Evolutionary conservation across 257 asterid genomes (phyloP).

Genomic region (Euphrasia confusa): DNA sequence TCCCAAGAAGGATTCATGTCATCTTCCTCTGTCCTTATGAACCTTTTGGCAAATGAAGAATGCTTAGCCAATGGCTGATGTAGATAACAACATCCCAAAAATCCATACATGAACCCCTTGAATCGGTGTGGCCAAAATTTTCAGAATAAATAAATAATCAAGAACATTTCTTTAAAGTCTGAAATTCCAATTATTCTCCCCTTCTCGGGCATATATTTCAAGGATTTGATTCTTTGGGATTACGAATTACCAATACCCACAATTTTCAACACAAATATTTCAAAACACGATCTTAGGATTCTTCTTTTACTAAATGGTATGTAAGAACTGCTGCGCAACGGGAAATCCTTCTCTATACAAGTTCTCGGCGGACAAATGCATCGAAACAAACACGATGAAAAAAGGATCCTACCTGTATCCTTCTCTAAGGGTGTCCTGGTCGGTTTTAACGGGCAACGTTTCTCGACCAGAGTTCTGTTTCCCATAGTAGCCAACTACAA

Average conservation of each 20-base stretch:
- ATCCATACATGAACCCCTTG: background rate
- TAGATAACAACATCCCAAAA: constrained; percentile 5
- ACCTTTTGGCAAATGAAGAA: constrained; percentile 41
- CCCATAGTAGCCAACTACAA: constrained; percentile 78
- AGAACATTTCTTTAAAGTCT: constrained; percentile 6
- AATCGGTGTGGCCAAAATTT: background rate
- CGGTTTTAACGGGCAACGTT: constrained; percentile 76
- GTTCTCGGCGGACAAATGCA: constrained; percentile 1
- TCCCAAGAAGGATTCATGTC: constrained; percentile 90
- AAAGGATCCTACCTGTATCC: constrained; percentile 72
- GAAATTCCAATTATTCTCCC: background rate
- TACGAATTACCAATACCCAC: background rate
- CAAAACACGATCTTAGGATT: constrained; percentile 12
- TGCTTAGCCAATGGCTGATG: constrained; percentile 11
- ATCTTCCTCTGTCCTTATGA: constrained; percentile 89
- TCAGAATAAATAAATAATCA: background rate
- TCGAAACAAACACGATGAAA: constrained; percentile 8
- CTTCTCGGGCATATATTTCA: background rate
- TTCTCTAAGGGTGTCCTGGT: constrained; percentile 93
- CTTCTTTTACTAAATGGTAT: background rate
- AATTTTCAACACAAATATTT: background rate
- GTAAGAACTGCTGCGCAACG: too few relatives aligned
- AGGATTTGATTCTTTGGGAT: background rate
- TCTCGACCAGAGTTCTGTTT: constrained; percentile 40
- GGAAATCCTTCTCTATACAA: background rate